Base-by-base conservation (phyloP, 2,329 filamentous ascomycete genomes). In the Beauveria rudraprayagi region DNA sequence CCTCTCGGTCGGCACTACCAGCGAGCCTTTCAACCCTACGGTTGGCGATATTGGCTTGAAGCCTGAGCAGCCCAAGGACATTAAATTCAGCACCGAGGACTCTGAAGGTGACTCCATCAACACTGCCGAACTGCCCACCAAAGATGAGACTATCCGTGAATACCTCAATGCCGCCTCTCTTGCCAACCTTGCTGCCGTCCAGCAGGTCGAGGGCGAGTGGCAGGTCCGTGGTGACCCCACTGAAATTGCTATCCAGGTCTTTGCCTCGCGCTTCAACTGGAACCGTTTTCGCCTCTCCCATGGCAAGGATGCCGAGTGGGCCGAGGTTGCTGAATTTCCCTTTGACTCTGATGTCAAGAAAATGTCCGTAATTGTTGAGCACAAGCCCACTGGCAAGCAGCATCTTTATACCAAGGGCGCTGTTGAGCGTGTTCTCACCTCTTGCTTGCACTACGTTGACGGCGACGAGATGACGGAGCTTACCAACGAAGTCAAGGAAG, bases 271-370 rank as follows among this genome's bases (percentile, higher is more conserved):
- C 14, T 91, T 91, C 69, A 76, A 83, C 60, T 84, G 83, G 78
- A 85, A 85, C 63, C 78, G 82, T 9, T 75, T 79, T 17, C 74
- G 75, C 9, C 79, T 82, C 65, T 80, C 78, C 0, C 74, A 76
- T 14, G 81, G 79, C 2, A 75, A 81, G 1, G 73, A 73, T 4
- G 75, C 81, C 0, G 67, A 76, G 30, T 87, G 83, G 83, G 76
- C 74, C 22, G 78, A 87, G 65, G 73, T 86, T 26, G 83, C 84
- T 1, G 88, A 91, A 66, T 89, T 88, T 62, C 88, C 87, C 0
- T 91, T 91, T 64, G 88, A 91, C 68, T 90, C 87, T 0, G 83
- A 83, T 61, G 82, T 90, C 64, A 91, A 91, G 76, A 88, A 86
- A 67, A 91, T 91, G 88, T 88, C 86, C 0, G 86, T 89, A 43